Percentiles rank a stretch among this genome's conserved stretches.
Evolutionary conservation across 2,329 filamentous ascomycete species (phyloP).

Genomic region (Botrytis cinerea): DNA sequence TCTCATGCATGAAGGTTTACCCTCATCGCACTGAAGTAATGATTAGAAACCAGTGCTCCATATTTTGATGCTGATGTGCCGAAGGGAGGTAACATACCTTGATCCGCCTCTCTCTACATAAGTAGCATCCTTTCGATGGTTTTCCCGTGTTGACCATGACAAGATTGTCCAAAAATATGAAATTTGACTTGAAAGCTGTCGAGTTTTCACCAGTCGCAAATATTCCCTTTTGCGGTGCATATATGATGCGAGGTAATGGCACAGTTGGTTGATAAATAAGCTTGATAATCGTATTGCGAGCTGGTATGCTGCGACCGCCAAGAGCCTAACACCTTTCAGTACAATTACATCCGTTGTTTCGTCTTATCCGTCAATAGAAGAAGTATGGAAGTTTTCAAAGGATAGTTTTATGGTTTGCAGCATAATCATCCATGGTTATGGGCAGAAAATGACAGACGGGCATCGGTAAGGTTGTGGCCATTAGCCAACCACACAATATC

Average conservation of each 20-base stretch:
- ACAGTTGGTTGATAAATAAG: not conserved
- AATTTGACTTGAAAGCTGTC: not conserved
- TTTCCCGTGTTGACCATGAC: slow-evolving; percentile 19
- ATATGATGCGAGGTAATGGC: not conserved
- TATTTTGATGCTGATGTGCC: not conserved
- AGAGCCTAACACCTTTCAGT: no score
- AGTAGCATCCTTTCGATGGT: slow-evolving; percentile 27
- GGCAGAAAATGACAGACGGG: not conserved
- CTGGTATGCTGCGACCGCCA: not conserved
- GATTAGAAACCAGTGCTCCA: not conserved
- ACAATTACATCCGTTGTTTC: not conserved
- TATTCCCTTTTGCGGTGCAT: not conserved
- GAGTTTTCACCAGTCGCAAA: not conserved
- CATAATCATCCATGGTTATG: not conserved
- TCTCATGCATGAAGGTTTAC: slow-evolving; percentile 62
- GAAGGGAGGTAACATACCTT: slow-evolving; percentile 15
- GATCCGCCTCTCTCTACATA: slow-evolving; percentile 26
- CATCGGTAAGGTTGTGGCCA: not conserved
- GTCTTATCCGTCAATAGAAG: no score
- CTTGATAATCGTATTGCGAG: not conserved
- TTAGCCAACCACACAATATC: not conserved
- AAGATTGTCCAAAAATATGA: not conserved
- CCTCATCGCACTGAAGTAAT: slow-evolving; percentile 61
- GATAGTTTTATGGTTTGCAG: not conserved
- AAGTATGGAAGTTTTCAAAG: not conserved